Evolutionary conservation across 2,329 filamentous ascomycete species (phyloP), one percentile per base, ranked within the genome.

Genomic region (Colletotrichum destructivum): DNA sequence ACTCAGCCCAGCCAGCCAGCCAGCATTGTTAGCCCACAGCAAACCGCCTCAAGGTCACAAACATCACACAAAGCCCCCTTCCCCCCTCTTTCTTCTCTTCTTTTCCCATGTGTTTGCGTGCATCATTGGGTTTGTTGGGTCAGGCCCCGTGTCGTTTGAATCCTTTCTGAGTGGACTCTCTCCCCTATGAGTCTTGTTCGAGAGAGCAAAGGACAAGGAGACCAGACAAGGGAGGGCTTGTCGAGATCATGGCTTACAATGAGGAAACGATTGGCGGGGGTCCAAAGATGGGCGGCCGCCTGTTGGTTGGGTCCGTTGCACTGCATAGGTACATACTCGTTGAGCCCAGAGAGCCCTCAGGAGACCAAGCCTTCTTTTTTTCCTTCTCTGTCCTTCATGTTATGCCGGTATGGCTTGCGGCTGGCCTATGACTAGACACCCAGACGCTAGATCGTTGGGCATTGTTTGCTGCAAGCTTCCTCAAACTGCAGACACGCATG

Each of bases 241-340:
- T 59, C 40, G 5, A 59, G 56, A 42, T 57, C 44, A 46, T 38
- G 38, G 46, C 51, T 55, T 55, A 44, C 18, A 59, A 55, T 13
- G 26, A 15, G 47, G 52, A 26, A 71, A 63, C 54, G 69, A 69
- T 71, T 69, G 69, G 65, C 44, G 13, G 40, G 26, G 57, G 38
- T 15, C 13, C 13, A 44, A 57, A 60, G 31, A 49, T 18, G 54
- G 23, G 42, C n/a, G 52, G 31, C 42, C 23, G 47, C n/a, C 57
- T 21, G 59, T 62, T 59, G 59, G 64, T 40, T 16, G 18, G 60
- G 46, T 42, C 46, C 7, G 46, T 62, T 51, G 46, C 60, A 62
- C 44, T 15, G 46, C 60, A 51, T 51, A 62, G 35, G 35, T 11
- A 38, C 35, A 38, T 56, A 40, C 54, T 56, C 31, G 54, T 11